Evolutionary conservation across 495 filamentous ascomycete species (phyloP), one percentile per base, ranked within the genome.

Genomic region (Friedmanniomyces simplex): DNA sequence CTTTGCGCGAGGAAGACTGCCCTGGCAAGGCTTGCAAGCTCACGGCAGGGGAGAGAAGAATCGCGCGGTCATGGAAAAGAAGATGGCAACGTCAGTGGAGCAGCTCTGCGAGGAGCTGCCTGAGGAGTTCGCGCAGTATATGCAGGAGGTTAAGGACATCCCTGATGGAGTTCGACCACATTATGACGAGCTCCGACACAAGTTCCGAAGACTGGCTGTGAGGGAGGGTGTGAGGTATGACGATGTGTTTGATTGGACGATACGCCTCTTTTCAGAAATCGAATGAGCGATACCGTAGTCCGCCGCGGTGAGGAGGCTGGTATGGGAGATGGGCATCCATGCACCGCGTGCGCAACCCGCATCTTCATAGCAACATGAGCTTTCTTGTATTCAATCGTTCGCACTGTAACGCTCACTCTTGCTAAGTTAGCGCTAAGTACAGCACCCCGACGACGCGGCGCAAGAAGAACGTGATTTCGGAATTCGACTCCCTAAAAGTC

Each of bases 41-140:
- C 32, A n/a, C 52, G 8, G 36, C 20, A 54, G 34, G 8, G 52
- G 25, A 43, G 52, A 54, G 52, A 41, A 43, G n/a, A n/a, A 42
- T 18, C 52, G 37, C 28, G 52, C 24, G 25, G 37, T 54, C 13
- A 54, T 54, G 36, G 52, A 54, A 32, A 34, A 52, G 30, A 54
- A 54, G 36, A 54, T 54, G n/a, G 34, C 28, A 24, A 54, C 34
- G 10, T 20, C 26, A 20, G 12, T 32, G 20, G 18, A 41, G 24
- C 21, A 54, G 26, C 34, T 54, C 11, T 54, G 36, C 21, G 25
- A 54, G 21, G 37, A 28, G 34, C 52, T 54, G 12, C 52, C 52
- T 54, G 18, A 10, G 24, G 52, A 41, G 37, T 54, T 54, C 24
- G 36, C 34, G n/a, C 14, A 25, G 16, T 54, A 54, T 24, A 37